Base-by-base conservation (phyloP, 169 alveolate species). In the Cryptosporidium sp. region DNA sequence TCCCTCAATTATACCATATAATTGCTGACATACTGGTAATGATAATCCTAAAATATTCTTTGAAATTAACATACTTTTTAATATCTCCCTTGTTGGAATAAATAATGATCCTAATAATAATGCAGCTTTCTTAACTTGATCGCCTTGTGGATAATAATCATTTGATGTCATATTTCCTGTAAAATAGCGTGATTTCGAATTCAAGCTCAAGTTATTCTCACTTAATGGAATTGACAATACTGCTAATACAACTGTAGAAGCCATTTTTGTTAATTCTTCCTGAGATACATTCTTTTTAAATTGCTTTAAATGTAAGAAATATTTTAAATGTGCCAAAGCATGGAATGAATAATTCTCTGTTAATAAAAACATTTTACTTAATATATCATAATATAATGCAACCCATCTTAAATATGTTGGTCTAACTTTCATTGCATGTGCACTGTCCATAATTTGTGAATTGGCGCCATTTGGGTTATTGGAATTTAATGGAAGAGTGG, bases 281-380 rank as follows among this genome's bases (percentile, higher is more conserved):
- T 91, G 94, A 18, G 97, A 44, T 8, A 95, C 93, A 75, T 92
- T 92, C 91, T 93, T 95, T 85, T 95, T 95, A 92, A 92, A 95
- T 93, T 92, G 95, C 44, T 94, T 91, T 52, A 96, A 75, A 92
- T 95, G 97, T 75, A 95, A 89, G 37, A 95, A 95, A 44, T 94
- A 94, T 29, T 94, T 91, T 37, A 95, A 86, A 92, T 94, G 95
- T 10, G 98, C 98, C 21, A 96, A 94, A 9, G 99, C 97, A 93
- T 97, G 99, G 95, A 97, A 97, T 35, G 97, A 93, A 85, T 95
- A 96, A 85, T 95, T 95, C 53, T 97, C 98, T 9, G 98, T 93
- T 23, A 96, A 97, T 96, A 97, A 95, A 91, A 97, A 95, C 73
- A 97, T 95, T 67, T 94, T 94, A 53, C 97, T 94, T 65, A 98